phyloP scores from a whole-genome alignment of 1,284 basidiomycete genomes.

The Cutaneotrichosporon dermatis region DNA sequence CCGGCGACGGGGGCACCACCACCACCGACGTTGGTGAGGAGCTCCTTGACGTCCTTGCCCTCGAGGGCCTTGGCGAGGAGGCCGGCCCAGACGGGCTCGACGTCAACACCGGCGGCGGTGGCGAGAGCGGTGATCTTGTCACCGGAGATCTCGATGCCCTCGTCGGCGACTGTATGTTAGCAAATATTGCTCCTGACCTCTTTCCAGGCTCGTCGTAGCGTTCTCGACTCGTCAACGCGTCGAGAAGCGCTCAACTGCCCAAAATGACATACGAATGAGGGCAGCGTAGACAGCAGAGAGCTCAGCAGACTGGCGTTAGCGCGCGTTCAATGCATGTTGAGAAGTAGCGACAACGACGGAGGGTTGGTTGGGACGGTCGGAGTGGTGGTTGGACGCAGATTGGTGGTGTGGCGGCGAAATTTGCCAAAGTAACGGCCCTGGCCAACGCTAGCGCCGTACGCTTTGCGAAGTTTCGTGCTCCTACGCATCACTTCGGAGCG shows the following conservation, averaged over 20 bases:
- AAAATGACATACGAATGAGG: conserved; percentile 15
- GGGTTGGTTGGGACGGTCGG: too few relatives aligned
- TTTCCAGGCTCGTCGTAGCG: not conserved
- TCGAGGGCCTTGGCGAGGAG: conserved; percentile 96
- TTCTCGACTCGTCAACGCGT: too few relatives aligned
- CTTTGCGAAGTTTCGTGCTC: too few relatives aligned
- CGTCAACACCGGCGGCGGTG: conserved; percentile 72
- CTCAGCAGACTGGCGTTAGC: conserved; percentile 52
- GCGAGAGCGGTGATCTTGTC: conserved; percentile 87
- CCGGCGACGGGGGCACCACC: conserved; percentile 71
- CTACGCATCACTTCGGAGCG: too few relatives aligned
- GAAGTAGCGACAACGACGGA: not conserved
- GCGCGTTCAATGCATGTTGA: not conserved
- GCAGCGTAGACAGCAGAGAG: conserved; percentile 66
- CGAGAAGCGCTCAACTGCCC: too few relatives aligned
- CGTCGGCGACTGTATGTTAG: conserved; percentile 65
- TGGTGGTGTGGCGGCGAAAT: too few relatives aligned
- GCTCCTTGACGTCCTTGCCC: conserved; percentile 94
- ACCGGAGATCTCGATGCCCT: conserved; percentile 89
- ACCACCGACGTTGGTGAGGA: conserved; percentile 86
- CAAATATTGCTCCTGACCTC: not conserved
- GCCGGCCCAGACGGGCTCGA: conserved; percentile 96
- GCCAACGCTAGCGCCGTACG: too few relatives aligned
- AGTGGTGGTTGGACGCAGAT: too few relatives aligned
- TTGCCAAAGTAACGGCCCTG: too few relatives aligned